phyloP scores from a whole-genome alignment of 1,284 basidiomycete genomes.

The Rugosomyces carneus region DNA sequence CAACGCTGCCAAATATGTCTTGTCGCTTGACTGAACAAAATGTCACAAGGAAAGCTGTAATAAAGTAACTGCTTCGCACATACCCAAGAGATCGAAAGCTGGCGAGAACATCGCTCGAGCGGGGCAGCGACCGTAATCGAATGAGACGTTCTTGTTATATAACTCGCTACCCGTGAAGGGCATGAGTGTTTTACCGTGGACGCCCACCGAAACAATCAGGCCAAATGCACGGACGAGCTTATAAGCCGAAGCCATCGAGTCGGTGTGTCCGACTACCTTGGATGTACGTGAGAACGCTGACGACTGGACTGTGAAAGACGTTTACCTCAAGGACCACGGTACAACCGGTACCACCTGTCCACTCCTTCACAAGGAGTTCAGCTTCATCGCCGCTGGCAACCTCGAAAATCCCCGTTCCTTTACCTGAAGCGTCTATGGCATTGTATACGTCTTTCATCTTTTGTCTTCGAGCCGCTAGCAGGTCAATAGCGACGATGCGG shows the following conservation, averaged over 20 bases:
- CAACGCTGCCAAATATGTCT: constrained; percentile 62
- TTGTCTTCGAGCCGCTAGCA: constrained; percentile 44
- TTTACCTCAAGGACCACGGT: constrained; percentile 62
- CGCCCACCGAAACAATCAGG: constrained; percentile 74
- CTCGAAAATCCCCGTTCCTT: constrained; percentile 41
- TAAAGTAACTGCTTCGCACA: constrained; percentile 5
- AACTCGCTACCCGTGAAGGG: constrained; percentile 60
- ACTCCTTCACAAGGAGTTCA: constrained; percentile 39
- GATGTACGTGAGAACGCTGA: constrained; percentile 10
- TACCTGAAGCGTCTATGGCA: constrained; percentile 39
- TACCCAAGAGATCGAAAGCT: constrained; percentile 63
- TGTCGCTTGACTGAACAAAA: constrained; percentile 43
- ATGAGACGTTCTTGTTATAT: constrained; percentile 79
- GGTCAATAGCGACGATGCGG: constrained; percentile 60
- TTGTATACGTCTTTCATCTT: constrained; percentile 53
- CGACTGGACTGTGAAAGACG: neutral
- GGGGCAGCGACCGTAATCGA: constrained; percentile 85
- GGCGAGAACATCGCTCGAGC: constrained; percentile 74
- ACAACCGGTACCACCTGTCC: constrained; percentile 54
- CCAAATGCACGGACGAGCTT: constrained; percentile 78
- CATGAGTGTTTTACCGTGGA: constrained; percentile 50
- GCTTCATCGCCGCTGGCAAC: constrained; percentile 47
- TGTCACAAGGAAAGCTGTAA: neutral
- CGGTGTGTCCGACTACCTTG: constrained; percentile 76
- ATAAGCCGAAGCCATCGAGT: constrained; percentile 69